Conservation (phyloP, 2,329 filamentous ascomycete genomes). For the Aspergillus ochraceus region DNA sequence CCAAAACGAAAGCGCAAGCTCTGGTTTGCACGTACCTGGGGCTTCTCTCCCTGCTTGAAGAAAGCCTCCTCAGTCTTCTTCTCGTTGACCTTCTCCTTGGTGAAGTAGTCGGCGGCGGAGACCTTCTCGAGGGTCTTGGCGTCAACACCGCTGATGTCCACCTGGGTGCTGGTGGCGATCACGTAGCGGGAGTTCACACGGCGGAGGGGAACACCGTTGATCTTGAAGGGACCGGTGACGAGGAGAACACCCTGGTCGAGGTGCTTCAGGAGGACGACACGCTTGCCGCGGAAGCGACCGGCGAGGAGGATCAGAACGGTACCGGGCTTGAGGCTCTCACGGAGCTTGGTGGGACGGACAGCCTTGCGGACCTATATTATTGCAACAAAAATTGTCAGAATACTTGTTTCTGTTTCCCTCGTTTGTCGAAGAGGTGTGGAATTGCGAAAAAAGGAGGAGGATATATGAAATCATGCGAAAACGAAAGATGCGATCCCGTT, state of each 20-base stretch:
- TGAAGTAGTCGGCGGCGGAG: slow-evolving; percentile 89
- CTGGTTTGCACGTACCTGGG: slow-evolving; percentile 68
- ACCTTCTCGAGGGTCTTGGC: slow-evolving; percentile 73
- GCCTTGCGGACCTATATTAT: slow-evolving; percentile 85
- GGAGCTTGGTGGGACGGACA: slow-evolving; percentile 81
- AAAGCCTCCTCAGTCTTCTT: slow-evolving; percentile 99
- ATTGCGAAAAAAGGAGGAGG: background rate
- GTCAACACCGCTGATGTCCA: slow-evolving; percentile 76
- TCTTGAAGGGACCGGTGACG: slow-evolving; percentile 99
- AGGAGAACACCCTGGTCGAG: slow-evolving; percentile 97
- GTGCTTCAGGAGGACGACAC: slow-evolving; percentile 97
- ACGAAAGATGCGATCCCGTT: slow-evolving; percentile 22
- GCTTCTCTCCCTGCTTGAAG: slow-evolving; percentile 99
- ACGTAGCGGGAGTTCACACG: slow-evolving; percentile 58
- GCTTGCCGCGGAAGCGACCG: slow-evolving; percentile 99
- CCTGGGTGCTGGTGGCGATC: slow-evolving; percentile 50
- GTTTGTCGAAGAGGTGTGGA: background rate
- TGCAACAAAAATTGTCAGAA: slow-evolving; percentile 26
- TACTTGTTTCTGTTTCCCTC: slow-evolving; percentile 10
- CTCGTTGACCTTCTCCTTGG: slow-evolving; percentile 82
- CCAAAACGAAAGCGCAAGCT: background rate
- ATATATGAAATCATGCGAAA: background rate
- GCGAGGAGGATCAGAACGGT: slow-evolving; percentile 98
- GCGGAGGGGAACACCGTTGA: slow-evolving; percentile 98
- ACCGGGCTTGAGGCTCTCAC: slow-evolving; percentile 87